Evolutionary conservation across 2,329 filamentous ascomycete genomes (phyloP), one percentile per base, ranked within the genome.

Genomic region (Aureobasidium vineae): DNA sequence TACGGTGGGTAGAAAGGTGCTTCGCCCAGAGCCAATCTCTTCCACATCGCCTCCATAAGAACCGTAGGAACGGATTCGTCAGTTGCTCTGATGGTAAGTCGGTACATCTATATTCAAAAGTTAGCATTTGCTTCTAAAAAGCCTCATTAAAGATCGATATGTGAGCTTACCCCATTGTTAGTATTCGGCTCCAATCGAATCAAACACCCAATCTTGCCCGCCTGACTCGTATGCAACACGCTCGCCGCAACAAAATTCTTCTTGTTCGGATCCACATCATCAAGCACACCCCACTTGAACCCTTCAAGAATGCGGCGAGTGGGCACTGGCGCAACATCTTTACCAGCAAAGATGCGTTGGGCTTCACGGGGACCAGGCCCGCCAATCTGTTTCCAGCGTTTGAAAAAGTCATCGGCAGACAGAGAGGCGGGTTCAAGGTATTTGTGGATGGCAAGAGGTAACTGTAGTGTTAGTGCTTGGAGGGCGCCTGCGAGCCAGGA

Each of bases 371-470:
- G 89, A 11, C 61, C 61, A 1, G 87, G 86, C 5, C 90, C 92
- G 15, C 95, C 95, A 72, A 99, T 98, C 79, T 99, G 95, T 83
- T 97, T 96, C 95, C 95, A 99, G 61, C 96, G 85, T 83, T 96
- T 97, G 85, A 99, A 99, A 79, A 98, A 99, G 75, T 99, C 95
- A 63, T 99, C 95, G 0, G 89, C 87, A 7, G 86, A 86, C 45
- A 99, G 82, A 66, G 95, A 89, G 0, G 95, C 93, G 0, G 91
- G 87, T 69, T 97, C 93, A 92, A 98, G 97, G 75, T 97, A 99
- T 76, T 97, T 97, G 79, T 98, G 94, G 64, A 94, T 86, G 0
- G 91, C 82, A 4, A 99, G 86, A 0, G 95, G 95, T 5, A 99
- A 83, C 77, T 96, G 94, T 47, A 99, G 81, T 0, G 95, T 99